phyloP scores from a whole-genome alignment of 352 stramenopile genomes.

The Pythium rishiriense region DNA sequence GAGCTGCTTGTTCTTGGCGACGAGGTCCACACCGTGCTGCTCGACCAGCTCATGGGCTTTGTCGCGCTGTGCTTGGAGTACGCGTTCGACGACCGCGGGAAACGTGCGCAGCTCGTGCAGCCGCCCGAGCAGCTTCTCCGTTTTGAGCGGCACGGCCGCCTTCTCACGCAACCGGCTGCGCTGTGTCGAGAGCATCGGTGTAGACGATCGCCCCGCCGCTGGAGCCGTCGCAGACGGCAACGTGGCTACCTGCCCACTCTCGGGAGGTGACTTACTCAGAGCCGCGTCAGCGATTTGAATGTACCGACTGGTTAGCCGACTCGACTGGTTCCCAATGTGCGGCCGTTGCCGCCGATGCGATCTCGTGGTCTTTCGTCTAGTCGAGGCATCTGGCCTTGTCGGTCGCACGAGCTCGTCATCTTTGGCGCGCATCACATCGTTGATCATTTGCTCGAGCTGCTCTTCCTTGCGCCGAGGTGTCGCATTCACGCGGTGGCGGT shows the following conservation, averaged over 20 bases:
- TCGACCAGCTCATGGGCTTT: constrained; percentile 13
- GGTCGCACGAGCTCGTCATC: constrained; percentile 3
- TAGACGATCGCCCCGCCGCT: neutral
- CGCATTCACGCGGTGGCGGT: constrained; percentile 45
- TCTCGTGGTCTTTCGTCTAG: neutral
- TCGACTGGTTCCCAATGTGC: neutral
- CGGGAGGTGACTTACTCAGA: neutral
- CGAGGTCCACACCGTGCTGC: constrained; percentile 50
- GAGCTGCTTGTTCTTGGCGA: constrained; percentile 50
- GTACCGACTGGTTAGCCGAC: neutral
- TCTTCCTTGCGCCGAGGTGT: constrained; percentile 42
- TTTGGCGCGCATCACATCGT: constrained; percentile 16
- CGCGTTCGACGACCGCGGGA: constrained; percentile 50
- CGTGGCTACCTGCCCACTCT: neutral
- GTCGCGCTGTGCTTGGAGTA: constrained; percentile 26
- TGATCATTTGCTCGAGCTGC: constrained; percentile 48
- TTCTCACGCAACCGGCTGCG: constrained; percentile 41
- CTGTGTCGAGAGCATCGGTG: constrained; percentile 11
- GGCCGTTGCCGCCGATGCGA: neutral
- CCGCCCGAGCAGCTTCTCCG: constrained; percentile 48
- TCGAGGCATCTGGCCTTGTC: neutral
- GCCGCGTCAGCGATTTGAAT: neutral
- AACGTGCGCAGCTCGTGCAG: constrained; percentile 59
- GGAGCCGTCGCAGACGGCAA: neutral
- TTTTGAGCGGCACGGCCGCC: constrained; percentile 50